These are phyloP conservation scores for Juglanconis juglandina DNA, from an alignment of 2,329 filamentous ascomycete genomes.

Conservation along the genomic window DNA sequence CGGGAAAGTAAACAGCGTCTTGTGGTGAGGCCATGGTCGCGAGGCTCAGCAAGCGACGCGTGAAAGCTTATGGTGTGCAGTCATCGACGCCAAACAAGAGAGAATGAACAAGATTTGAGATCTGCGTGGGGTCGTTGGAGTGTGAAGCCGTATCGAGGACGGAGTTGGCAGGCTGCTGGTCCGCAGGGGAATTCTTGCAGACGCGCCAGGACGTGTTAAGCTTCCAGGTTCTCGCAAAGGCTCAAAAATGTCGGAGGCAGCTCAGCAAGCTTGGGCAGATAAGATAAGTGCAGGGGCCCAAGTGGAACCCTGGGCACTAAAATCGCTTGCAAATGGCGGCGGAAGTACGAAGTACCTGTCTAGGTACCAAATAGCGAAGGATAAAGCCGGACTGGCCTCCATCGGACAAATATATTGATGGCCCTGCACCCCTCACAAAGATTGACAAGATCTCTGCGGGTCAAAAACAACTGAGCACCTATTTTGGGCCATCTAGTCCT, in stretches of 20 bases:
- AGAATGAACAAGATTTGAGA: conserved; percentile 12
- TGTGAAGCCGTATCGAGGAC: not conserved
- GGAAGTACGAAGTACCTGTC: not conserved
- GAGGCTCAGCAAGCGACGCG: conserved; percentile 42
- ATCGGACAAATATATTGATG: not conserved
- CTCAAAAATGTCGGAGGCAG: conserved; percentile 9
- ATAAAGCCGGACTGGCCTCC: not conserved
- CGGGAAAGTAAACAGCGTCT: conserved; percentile 74
- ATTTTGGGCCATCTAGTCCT: not conserved
- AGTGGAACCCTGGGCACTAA: not conserved
- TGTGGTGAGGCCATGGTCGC: conserved; percentile 68
- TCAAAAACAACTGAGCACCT: not conserved
- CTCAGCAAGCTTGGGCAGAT: not conserved
- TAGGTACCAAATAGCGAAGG: not conserved
- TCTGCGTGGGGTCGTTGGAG: not conserved
- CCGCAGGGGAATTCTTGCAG: not conserved
- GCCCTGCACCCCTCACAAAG: too few species aligned
- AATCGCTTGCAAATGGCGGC: too few species aligned
- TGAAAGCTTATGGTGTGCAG: conserved; percentile 5
- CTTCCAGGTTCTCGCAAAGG: not conserved
- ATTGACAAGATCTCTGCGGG: too few species aligned
- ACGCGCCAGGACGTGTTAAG: conserved; percentile 11
- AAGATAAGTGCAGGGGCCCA: not conserved
- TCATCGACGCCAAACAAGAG: conserved; percentile 15
- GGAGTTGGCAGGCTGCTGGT: too few species aligned